These are phyloP conservation scores for Lentinula sp. DNA, from an alignment of 768 basidiomycete species.

Conservation along the genomic window DNA sequence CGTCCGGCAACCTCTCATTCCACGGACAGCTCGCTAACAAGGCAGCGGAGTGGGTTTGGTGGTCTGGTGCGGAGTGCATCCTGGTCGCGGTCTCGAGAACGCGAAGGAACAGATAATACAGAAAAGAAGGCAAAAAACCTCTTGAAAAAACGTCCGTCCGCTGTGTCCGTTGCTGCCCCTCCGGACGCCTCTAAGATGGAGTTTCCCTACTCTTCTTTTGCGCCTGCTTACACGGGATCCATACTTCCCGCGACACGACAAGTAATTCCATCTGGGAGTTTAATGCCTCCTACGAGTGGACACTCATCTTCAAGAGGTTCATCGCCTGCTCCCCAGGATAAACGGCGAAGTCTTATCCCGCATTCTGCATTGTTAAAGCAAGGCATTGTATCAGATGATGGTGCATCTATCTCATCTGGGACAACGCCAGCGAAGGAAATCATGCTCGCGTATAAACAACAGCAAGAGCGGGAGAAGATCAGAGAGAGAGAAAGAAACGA, in stretches of 20 bases:
- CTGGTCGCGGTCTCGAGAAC: background rate
- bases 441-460: constrained; percentile 6
- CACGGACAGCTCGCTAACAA: background rate
- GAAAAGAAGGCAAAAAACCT: constrained; percentile 1
- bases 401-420: background rate
- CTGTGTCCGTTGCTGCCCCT: background rate
- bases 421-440: constrained; percentile 4
- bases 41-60: background rate
- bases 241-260: background rate
- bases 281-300: background rate
- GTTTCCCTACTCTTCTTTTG: constrained; percentile 3
- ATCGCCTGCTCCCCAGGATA: background rate
- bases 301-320: background rate
- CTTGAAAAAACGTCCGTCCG: background rate
- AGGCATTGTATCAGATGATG: background rate
- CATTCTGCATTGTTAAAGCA: constrained; percentile 2
- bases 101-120: background rate
- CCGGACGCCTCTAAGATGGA: background rate
- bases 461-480: background rate
- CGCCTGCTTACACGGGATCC: background rate
- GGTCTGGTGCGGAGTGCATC: background rate
- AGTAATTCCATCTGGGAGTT: background rate
- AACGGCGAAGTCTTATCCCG: constrained; percentile 1
- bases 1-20: background rate
- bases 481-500: constrained; percentile 2